Evolutionary conservation across 2,329 filamentous ascomycete genomes (phyloP).

Genomic region (Cadophora gregata): DNA sequence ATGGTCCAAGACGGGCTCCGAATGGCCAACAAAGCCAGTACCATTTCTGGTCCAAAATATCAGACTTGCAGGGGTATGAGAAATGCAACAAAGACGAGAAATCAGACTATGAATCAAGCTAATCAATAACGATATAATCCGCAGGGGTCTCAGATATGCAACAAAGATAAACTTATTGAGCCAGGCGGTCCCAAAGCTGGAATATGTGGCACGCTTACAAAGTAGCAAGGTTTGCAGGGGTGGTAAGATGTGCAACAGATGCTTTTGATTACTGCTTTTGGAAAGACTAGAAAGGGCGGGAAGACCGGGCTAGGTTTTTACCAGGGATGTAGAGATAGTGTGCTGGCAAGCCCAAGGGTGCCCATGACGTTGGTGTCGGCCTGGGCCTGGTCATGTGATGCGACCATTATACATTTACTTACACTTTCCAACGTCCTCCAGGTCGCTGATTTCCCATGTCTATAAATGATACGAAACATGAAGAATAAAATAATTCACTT

Average conservation of each 20-base stretch:
- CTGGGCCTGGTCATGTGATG: neutral
- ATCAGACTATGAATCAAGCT: no score
- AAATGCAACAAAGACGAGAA: no score
- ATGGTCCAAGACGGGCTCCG: no score
- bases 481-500: no score
- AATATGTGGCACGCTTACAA: constrained; percentile 6
- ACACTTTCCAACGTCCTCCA: no score
- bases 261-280: neutral
- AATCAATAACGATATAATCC: no score
- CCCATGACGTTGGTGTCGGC: constrained; percentile 4
- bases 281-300: neutral
- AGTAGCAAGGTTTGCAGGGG: constrained; percentile 9
- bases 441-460: no score
- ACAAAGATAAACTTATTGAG: neutral
- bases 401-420: no score
- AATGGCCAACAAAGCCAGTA: no score
- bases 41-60: no score
- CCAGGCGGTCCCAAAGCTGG: neutral
- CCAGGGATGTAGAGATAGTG: neutral
- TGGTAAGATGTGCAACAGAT: constrained; percentile 18
- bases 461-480: no score
- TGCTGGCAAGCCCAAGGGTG: neutral
- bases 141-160: constrained; percentile 1
- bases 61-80: no score
- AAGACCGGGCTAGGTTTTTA: neutral